Conservation (phyloP, 192 early-diverging fungal genomes). For the Funneliformis geosporum region DNA sequence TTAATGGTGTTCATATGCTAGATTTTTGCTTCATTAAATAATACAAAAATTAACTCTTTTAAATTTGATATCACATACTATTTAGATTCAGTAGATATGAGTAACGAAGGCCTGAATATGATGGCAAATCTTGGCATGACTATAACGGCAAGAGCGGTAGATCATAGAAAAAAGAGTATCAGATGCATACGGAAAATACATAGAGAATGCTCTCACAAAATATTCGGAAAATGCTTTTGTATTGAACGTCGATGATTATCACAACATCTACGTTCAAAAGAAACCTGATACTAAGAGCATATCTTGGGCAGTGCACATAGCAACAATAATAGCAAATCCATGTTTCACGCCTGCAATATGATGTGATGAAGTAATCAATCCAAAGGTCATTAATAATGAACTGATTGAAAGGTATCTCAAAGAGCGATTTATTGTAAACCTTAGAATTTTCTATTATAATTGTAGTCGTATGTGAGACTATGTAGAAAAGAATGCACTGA, state of each 20-base stretch:
- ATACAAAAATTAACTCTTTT: neutral
- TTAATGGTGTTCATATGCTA: neutral
- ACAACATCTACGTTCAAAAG: neutral
- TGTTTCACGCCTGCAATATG: neutral
- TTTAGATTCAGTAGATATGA: too few species aligned
- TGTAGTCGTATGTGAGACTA: too few species aligned
- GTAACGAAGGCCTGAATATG: too few species aligned
- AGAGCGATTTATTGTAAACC: too few species aligned
- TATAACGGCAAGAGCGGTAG: too few species aligned
- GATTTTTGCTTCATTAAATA: constrained; percentile 21
- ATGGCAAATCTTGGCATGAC: too few species aligned
- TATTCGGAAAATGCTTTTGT: neutral
- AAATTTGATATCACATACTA: too few species aligned
- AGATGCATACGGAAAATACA: neutral
- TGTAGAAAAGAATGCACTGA: too few species aligned
- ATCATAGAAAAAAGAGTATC: neutral
- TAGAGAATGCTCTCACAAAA: neutral
- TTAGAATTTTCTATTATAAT: too few species aligned
- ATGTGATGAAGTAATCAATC: neutral
- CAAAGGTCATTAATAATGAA: too few species aligned
- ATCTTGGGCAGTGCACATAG: constrained; percentile 7
- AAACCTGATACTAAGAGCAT: constrained; percentile 10
- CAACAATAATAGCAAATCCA: neutral
- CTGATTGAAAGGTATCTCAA: too few species aligned
- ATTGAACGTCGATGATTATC: too few species aligned